A percentile compares a stretch with the other conserved stretches of the same genome.
phyloP scores from a whole-genome alignment of 331 rosid genomes.

The Stylosanthes scabra region DNA sequence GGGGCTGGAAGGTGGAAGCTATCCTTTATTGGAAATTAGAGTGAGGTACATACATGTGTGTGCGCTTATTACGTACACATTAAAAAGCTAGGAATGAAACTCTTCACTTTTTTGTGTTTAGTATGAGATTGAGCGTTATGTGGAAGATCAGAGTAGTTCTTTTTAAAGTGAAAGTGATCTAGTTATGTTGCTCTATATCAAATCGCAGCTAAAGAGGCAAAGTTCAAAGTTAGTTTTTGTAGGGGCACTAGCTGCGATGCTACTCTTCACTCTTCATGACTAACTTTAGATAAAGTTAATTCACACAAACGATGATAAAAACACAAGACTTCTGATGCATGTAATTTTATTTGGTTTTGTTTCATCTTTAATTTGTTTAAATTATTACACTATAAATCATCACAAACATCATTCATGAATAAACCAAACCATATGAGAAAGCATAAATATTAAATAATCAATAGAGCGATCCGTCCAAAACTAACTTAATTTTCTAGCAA shows the following conservation, averaged over 20 bases:
- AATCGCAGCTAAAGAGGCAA: background rate
- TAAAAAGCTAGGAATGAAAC: background rate
- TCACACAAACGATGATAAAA: too few relatives aligned
- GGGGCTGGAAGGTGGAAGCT: background rate
- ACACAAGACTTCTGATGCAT: too few relatives aligned
- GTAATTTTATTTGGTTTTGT: too few relatives aligned
- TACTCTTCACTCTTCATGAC: background rate
- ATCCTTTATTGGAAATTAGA: background rate
- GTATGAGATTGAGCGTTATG: background rate
- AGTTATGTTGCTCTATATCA: background rate
- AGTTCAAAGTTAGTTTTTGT: background rate
- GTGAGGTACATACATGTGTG: background rate
- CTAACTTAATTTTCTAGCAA: constrained; percentile 58
- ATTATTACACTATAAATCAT: too few relatives aligned
- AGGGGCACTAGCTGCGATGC: background rate
- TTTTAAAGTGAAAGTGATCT: constrained; percentile 4
- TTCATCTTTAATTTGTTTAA: too few relatives aligned
- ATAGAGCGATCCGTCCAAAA: too few relatives aligned
- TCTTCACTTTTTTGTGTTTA: background rate
- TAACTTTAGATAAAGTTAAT: background rate
- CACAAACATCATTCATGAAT: too few relatives aligned
- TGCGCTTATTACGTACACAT: background rate
- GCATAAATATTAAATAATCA: too few relatives aligned
- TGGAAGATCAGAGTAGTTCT: background rate
- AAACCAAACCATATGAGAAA: too few relatives aligned